phyloP scores from a whole-genome alignment of 257 asterid genomes.

The Salvia miltiorrhiza region DNA sequence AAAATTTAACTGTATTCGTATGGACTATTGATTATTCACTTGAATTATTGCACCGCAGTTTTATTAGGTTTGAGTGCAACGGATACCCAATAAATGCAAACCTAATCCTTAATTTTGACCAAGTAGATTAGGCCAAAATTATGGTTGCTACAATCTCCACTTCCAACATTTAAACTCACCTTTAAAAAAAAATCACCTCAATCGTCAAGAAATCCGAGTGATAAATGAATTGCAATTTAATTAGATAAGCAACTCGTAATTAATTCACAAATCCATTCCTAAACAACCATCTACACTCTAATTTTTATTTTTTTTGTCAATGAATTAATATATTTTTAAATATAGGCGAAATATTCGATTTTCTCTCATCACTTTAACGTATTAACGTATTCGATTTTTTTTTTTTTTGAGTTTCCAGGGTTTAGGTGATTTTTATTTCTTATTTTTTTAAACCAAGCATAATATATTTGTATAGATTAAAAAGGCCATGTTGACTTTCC shows the following conservation, averaged over 20 bases:
- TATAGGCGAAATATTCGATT: no score
- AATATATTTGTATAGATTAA: no score
- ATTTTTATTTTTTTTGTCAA: no score
- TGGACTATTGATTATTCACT: neutral
- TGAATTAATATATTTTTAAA: no score
- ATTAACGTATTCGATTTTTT: no score
- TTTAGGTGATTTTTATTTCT: no score
- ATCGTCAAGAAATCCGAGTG: neutral
- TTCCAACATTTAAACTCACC: neutral
- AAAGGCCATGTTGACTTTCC: no score
- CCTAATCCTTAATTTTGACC: constrained; percentile 14
- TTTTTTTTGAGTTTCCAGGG: no score
- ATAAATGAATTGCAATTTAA: neutral
- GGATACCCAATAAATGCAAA: constrained; percentile 25
- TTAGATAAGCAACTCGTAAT: neutral
- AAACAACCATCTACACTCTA: neutral
- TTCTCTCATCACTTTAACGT: no score
- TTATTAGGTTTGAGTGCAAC: constrained; percentile 23
- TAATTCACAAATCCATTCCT: neutral
- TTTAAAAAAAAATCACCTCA: no score
- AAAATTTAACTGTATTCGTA: neutral
- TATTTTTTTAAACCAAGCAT: no score
- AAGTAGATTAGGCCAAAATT: neutral
- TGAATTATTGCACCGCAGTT: constrained; percentile 19
- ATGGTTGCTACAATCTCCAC: neutral